phyloP scores from a whole-genome alignment of 805 yeast genomes.

The Candida saitoana region DNA sequence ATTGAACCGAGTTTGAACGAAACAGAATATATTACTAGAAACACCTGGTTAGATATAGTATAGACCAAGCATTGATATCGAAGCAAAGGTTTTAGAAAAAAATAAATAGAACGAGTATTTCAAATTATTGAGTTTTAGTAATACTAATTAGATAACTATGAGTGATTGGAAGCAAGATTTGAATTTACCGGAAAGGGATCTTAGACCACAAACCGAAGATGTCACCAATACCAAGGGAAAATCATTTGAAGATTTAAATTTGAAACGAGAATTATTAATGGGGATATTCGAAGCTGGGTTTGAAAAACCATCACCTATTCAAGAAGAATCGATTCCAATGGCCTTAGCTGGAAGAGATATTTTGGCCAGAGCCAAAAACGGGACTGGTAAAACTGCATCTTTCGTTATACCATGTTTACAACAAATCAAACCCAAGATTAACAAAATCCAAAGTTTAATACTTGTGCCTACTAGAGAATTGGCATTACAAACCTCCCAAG shows the following conservation, averaged over 20 bases:
- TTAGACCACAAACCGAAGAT: conserved; percentile 97
- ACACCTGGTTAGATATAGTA: no score
- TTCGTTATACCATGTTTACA: conserved; percentile 92
- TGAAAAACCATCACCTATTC: conserved; percentile 96
- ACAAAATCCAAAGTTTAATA: conserved; percentile 86
- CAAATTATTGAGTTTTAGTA: no score
- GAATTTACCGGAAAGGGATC: conserved; percentile 76
- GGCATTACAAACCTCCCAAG: conserved; percentile 96
- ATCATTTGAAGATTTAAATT: conserved; percentile 84
- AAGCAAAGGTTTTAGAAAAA: no score
- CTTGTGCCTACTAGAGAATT: conserved; percentile 97
- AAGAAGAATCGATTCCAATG: conserved; percentile 94
- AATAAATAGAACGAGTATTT: no score
- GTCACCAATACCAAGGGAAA: conserved; percentile 88
- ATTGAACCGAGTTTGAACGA: no score
- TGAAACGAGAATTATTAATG: conserved; percentile 92
- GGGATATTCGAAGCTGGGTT: conserved; percentile 99
- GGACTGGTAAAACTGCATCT: conserved; percentile 98
- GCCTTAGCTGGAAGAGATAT: conserved; percentile 95
- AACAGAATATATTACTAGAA: no score
- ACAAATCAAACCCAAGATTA: conserved; percentile 75
- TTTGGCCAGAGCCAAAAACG: conserved; percentile 95
- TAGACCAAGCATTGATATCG: no score
- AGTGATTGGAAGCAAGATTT: conserved; percentile 64
- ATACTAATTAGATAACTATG: no score